A percentile compares a stretch with the other conserved stretches of the same genome.
These are phyloP conservation scores for Mycosphaerelloides madeirae DNA, from an alignment of 2,329 filamentous ascomycete species.

Conservation along the genomic window DNA sequence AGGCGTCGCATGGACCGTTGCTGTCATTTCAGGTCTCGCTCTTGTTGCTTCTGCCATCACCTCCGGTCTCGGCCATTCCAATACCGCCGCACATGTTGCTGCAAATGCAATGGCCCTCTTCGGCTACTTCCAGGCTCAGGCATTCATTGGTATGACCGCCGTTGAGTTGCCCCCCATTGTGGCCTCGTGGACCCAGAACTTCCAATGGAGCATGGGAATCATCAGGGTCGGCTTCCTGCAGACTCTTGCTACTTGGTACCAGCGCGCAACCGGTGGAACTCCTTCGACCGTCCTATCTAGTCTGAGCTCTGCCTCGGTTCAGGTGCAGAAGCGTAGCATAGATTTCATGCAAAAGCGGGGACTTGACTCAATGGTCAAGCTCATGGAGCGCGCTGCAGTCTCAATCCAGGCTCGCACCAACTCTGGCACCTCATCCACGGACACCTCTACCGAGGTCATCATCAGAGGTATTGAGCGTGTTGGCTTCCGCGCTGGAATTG, in stretches of 20 bases:
- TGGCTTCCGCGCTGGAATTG: slow-evolving; percentile 78
- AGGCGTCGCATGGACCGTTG: slow-evolving; percentile 84
- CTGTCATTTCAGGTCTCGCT: slow-evolving; percentile 78
- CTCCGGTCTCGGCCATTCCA: slow-evolving; percentile 85
- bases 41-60: slow-evolving; percentile 81
- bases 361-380: slow-evolving; percentile 42
- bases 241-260: slow-evolving; percentile 88
- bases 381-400: slow-evolving; percentile 43
- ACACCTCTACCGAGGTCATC: slow-evolving; percentile 39
- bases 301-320: slow-evolving; percentile 70
- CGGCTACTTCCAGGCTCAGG: slow-evolving; percentile 89
- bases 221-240: slow-evolving; percentile 85
- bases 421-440: slow-evolving; percentile 23
- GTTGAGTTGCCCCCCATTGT: slow-evolving; percentile 83
- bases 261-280: slow-evolving; percentile 82
- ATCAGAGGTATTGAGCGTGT: slow-evolving; percentile 85
- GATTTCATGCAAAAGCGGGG: slow-evolving; percentile 32
- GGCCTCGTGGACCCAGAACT: slow-evolving; percentile 91
- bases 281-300: slow-evolving; percentile 74
- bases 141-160: slow-evolving; percentile 79
- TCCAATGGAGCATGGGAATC: slow-evolving; percentile 97
- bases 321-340: slow-evolving; percentile 67
- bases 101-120: slow-evolving; percentile 92
- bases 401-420: slow-evolving; percentile 39
- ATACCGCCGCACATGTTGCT: slow-evolving; percentile 90